Evolutionary conservation across 2,329 filamentous ascomycete genomes (phyloP).

Genomic region (Arthrobotrys iridis): DNA sequence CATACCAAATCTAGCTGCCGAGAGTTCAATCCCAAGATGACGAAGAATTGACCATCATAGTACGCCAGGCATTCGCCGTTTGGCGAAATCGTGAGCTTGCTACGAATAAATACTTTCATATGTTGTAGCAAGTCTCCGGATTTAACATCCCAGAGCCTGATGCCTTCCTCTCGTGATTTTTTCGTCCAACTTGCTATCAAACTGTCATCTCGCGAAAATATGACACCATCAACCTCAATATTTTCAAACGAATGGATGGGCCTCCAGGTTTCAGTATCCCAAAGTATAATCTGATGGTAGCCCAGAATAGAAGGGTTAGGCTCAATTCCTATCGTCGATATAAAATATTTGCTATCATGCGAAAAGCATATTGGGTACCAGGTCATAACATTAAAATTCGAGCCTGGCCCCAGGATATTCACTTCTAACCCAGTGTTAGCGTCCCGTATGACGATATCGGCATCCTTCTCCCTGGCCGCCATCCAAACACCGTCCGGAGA

Average conservation of each 20-base stretch:
- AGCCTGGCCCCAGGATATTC: too few relatives aligned
- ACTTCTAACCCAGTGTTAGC: neutral
- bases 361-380: too few relatives aligned
- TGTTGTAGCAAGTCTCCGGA: neutral
- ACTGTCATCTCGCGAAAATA: neutral
- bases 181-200: neutral
- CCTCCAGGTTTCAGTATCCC: neutral
- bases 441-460: neutral
- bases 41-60: neutral
- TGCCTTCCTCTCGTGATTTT: too few relatives aligned
- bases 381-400: too few relatives aligned
- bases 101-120: too few relatives aligned
- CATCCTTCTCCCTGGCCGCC: too few relatives aligned
- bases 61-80: neutral
- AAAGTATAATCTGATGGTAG: neutral
- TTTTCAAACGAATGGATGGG: neutral
- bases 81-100: too few relatives aligned
- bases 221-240: neutral
- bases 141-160: neutral
- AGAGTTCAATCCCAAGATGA: neutral
- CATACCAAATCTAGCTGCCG: neutral
- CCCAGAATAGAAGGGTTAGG: too few relatives aligned
- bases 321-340: neutral
- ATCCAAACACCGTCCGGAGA: neutral
- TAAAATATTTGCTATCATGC: neutral